Evolutionary conservation across 371 early-diverging fungal genomes (phyloP), one percentile per base, ranked within the genome.

Genomic region (Mortierella sp.): DNA sequence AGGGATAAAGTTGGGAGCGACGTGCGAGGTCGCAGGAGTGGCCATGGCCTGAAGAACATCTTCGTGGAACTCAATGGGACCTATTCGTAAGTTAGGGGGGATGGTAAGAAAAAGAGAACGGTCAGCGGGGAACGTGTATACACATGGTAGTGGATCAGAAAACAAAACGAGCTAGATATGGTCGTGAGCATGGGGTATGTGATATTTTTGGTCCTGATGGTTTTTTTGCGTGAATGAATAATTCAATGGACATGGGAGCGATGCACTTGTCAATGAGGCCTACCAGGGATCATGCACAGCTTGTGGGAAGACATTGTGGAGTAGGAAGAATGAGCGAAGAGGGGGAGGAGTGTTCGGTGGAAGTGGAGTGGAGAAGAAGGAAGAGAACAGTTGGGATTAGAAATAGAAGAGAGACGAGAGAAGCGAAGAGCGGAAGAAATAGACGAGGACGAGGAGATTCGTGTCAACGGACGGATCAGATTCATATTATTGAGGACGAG

Each of bases 61-160:
- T 72, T 89, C 87, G 67, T 95, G 92, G 89, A 95, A 95, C 90
- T 97, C 97, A 73, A 96, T 92, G 50, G 97, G 97, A 34, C 97
- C 96, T 84, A 56, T n/a, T n/a, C n/a, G 17, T 21, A 15, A 15
- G 15, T 21, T 19, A 32, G n/a, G 15, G 27, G 31, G 34, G 26
- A 64, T 27, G 56, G 27, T 24, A 34, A 14, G 11, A 23, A n/a
- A n/a, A 39, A n/a, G 42, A 49, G 5, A 21, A 31, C n/a, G n/a
- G n/a, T 8, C 0, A 28, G 6, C 4, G 52, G 31, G 21, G 31
- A 28, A 19, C 30, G 32, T 21, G 11, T 24, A 8, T n/a, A n/a
- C n/a, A n/a, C n/a, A n/a, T n/a, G n/a, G n/a, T n/a, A n/a, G n/a
- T n/a, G n/a, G n/a, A n/a, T n/a, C n/a, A n/a, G n/a, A n/a, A n/a